Conservation (phyloP, 176 grass and related monocot genomes). For the Avena insularis region DNA sequence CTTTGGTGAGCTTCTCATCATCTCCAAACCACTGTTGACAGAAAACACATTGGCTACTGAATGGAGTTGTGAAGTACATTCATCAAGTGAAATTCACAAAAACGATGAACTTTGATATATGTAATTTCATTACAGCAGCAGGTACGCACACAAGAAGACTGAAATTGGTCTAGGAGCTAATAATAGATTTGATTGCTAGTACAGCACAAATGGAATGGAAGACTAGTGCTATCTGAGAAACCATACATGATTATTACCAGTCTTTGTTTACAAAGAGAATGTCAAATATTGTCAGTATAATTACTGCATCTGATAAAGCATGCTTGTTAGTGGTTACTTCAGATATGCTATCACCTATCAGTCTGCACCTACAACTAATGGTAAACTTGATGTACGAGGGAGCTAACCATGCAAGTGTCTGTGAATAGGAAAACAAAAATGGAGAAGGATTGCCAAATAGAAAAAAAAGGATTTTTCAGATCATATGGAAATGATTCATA, state of each 20-base stretch:
- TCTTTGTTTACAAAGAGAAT: conserved; percentile 22
- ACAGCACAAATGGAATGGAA: conserved; percentile 25
- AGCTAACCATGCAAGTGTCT: conserved; percentile 19
- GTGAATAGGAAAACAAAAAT: conserved; percentile 21
- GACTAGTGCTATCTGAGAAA: conserved; percentile 29
- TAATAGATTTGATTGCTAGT: conserved; percentile 17
- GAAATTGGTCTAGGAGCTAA: conserved; percentile 20
- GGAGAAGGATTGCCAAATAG: conserved; percentile 6
- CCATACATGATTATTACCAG: neutral
- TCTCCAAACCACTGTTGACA: conserved; percentile 97
- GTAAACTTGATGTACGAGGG: neutral
- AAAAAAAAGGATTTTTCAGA: neutral
- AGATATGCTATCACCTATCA: conserved; percentile 4
- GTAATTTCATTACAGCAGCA: conserved; percentile 33
- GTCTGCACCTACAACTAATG: neutral
- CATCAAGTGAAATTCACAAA: conserved; percentile 8
- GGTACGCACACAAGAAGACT: neutral
- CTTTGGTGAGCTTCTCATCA: conserved; percentile 92
- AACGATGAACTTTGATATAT: neutral
- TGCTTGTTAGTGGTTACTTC: neutral
- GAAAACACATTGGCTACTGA: conserved; percentile 40
- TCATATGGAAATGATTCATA: conserved; percentile 1
- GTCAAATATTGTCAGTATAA: neutral
- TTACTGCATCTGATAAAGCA: neutral
- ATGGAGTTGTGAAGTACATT: neutral